Base-by-base conservation (phyloP, 768 basidiomycete species). In the Leccinum fibrillosum region DNA sequence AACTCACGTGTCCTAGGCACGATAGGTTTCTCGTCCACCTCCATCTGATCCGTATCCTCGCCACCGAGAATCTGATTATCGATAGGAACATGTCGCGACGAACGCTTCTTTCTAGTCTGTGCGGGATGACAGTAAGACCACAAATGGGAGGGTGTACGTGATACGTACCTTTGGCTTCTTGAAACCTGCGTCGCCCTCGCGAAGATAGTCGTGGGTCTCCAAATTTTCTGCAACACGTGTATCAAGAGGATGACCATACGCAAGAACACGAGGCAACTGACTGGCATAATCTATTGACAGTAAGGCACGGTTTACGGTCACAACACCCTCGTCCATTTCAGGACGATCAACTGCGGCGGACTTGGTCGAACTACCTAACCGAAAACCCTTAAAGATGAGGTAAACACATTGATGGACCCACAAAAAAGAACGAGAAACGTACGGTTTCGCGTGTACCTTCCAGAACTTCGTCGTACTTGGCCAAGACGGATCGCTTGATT, bases 101-200 rank as follows among this genome's bases (percentile, higher is more conserved):
- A 77, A 7, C 90, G 86, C 72, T 95, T 97, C 82, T 97, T 98
- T 78, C 95, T 99, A 35, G 88, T 92, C 92, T 95, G 8, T 42
- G 49, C 44, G 2, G 2, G 35, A 52, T 58, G 4, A 19, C 49
- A 49, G 54, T 25, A 51, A 49, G 34, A 4, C 2, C 8, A 37
- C 3, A 37, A 19, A 30, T 23, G 8, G 44, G 17, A 39, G 10
- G 3, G 45, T 35, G 19, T 13, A 32, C 30, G 30, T 50, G 48
- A 49, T 23, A 61, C 76, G 49, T 56, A 88, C 92, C 80, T 94
- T 98, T 4, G 86, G 86, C 72, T 96, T 98, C 78, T 97, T 98
- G 76, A 98, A 98, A 3, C 93, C 94, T 21, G 86, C 77, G 60
- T 98, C 96, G 2, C 92, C 94, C 70, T 93, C 94, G 72, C 92